Percentiles rank a stretch among this genome's conserved stretches.
Evolutionary conservation across 176 grass and related monocot genomes (phyloP).

Genomic region (Dendrocalamus sinicus): DNA sequence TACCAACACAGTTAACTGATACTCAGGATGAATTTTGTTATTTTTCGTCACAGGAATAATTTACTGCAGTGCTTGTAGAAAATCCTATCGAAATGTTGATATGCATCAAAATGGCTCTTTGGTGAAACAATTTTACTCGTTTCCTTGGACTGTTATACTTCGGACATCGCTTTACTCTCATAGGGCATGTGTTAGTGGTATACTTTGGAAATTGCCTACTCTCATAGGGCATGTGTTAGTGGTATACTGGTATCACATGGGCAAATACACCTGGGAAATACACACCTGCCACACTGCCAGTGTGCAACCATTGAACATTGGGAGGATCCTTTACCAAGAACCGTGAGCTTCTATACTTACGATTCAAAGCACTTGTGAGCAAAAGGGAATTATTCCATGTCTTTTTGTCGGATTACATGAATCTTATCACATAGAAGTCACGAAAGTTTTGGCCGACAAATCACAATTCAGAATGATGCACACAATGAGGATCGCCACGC

Average conservation of each 20-base stretch:
- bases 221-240: background rate
- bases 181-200: too few species aligned
- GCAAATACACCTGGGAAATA: too few species aligned
- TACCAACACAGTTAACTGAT: background rate
- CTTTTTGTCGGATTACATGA: background rate
- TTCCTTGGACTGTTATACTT: background rate
- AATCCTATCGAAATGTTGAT: background rate
- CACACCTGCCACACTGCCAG: background rate
- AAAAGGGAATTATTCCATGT: background rate
- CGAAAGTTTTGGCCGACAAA: background rate
- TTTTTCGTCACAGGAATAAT: background rate
- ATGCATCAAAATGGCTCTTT: background rate
- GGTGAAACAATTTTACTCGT: background rate
- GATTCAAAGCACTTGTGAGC: background rate
- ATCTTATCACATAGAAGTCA: background rate
- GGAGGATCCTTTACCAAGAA: background rate
- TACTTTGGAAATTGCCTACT: too few species aligned
- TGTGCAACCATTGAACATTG: background rate
- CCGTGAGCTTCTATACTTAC: background rate
- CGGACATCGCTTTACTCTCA: background rate
- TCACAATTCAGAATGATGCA: background rate
- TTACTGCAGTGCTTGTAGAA: background rate
- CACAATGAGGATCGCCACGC: background rate
- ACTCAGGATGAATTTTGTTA: background rate
- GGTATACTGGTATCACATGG: background rate